Base-by-base conservation (phyloP, 805 yeast species). In the Yarrowia osloensis region DNA sequence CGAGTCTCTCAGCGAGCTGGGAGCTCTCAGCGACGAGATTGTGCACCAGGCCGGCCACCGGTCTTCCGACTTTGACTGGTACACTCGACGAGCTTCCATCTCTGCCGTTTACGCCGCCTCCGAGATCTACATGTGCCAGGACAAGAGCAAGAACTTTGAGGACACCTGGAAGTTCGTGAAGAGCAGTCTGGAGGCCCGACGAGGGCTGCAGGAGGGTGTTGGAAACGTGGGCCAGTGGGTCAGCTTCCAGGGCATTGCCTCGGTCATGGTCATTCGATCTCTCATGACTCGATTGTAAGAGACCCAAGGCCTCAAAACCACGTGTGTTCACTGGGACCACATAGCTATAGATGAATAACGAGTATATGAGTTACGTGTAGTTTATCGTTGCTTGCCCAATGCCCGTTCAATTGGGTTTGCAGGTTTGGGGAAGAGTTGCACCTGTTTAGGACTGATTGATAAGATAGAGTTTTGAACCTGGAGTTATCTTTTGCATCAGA, bases 41-140 rank as follows among this genome's bases (percentile, higher is more conserved):
- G 84, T 90, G 52, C 91, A 78, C 76, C 86, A 85, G 71, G 86
- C 97, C 0, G 95, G 93, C 12, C 98, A 93, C 74, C 73, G 77
- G 65, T 84, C 95, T 22, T 86, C 79, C 21, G 97, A 91, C 76
- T 87, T 89, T 75, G 88, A 91, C 3, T 94, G 99, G 99, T 94
- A 94, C 76, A 81, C 96, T n/a, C 90, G 92, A 74, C 81, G 99
- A 70, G 79, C 88, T 17, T 83, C 89, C 9, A 74, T 94, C 17
- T 83, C 90, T 26, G 81, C 89, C 1, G 83, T 89, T 1, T 91
- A 90, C 75, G 89, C 89, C 2, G 84, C 88, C 42, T 79, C 89
- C 13, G 98, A 94, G 76, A 78, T 91, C 69, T 91, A 85, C 78
- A 89, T 88, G 95, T 79, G 90, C 50, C 88, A 84, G 71, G 98